Conservation (phyloP, 2,329 filamentous ascomycete species). For the Pseudocercospora crystallina region DNA sequence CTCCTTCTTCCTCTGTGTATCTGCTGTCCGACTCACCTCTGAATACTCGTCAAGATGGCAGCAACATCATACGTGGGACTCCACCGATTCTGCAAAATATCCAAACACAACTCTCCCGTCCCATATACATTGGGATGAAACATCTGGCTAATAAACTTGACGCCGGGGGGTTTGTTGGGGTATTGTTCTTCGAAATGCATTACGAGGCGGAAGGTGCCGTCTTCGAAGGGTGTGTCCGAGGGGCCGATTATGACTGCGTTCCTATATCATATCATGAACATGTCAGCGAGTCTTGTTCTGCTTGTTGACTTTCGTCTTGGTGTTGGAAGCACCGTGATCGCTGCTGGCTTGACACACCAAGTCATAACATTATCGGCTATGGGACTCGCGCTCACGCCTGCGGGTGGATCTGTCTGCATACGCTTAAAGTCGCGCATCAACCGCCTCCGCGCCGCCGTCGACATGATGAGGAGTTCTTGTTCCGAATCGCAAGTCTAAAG, state of each 20-base stretch:
- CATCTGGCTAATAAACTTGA: slow-evolving; percentile 99
- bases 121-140: slow-evolving; percentile 99
- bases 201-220: slow-evolving; percentile 93
- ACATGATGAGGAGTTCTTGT: slow-evolving; percentile 58
- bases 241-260: slow-evolving; percentile 98
- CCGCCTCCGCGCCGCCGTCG: slow-evolving; percentile 89
- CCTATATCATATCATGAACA: slow-evolving; percentile 54
- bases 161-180: slow-evolving; percentile 93
- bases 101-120: slow-evolving; percentile 91
- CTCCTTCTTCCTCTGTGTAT: neutral
- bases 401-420: slow-evolving; percentile 98
- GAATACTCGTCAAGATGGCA: slow-evolving; percentile 93
- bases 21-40: slow-evolving; percentile 68
- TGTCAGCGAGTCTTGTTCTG: slow-evolving; percentile 10
- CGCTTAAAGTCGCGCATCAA: slow-evolving; percentile 99
- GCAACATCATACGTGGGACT: slow-evolving; percentile 98
- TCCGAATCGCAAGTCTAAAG: neutral
- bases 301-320: neutral
- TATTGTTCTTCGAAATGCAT: slow-evolving; percentile 99
- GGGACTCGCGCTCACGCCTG: slow-evolving; percentile 92
- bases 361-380: slow-evolving; percentile 98
- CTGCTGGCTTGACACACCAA: slow-evolving; percentile 59
- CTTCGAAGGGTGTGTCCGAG: slow-evolving; percentile 95
- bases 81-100: slow-evolving; percentile 97
- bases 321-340: neutral